Evolutionary conservation across 2,329 filamentous ascomycete species (phyloP).

Genomic region (Colletotrichum viniferum): DNA sequence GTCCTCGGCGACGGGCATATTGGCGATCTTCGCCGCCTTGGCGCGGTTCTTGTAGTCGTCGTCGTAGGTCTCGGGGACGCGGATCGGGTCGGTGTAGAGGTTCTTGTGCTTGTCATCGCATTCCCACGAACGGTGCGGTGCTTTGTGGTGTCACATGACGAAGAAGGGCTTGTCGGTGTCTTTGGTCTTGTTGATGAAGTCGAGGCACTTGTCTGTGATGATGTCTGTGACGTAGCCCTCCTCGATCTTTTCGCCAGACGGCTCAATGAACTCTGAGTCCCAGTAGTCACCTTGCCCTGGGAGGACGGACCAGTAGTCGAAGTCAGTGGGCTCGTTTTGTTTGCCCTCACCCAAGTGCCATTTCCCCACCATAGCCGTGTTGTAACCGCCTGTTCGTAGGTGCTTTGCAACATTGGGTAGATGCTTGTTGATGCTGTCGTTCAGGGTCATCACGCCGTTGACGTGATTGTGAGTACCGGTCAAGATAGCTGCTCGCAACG

Average conservation of each 20-base stretch:
- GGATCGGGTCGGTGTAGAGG: slow-evolving; percentile 50
- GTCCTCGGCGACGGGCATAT: slow-evolving; percentile 56
- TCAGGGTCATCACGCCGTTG: slow-evolving; percentile 55
- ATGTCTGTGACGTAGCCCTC: slow-evolving; percentile 55
- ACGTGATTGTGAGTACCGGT: slow-evolving; percentile 58
- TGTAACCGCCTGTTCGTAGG: slow-evolving; percentile 49
- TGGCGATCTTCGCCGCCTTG: slow-evolving; percentile 51
- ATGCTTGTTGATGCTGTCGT: slow-evolving; percentile 52
- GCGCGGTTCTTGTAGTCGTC: slow-evolving; percentile 61
- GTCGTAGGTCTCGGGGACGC: slow-evolving; percentile 54
- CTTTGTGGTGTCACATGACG: slow-evolving; percentile 62
- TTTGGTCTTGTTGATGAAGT: slow-evolving; percentile 38
- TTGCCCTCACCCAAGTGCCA: slow-evolving; percentile 57
- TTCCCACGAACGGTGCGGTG: slow-evolving; percentile 58
- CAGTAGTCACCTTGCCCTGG: slow-evolving; percentile 58
- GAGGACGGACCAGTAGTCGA: slow-evolving; percentile 56
- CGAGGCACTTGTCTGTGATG: slow-evolving; percentile 53
- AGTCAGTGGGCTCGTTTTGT: slow-evolving; percentile 50
- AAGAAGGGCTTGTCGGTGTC: slow-evolving; percentile 51
- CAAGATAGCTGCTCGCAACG: slow-evolving; percentile 53
- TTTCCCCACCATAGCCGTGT: slow-evolving; percentile 58
- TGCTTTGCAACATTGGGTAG: slow-evolving; percentile 57
- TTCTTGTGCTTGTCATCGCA: slow-evolving; percentile 51
- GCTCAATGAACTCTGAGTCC: slow-evolving; percentile 54
- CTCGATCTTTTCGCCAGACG: slow-evolving; percentile 32